Base-by-base conservation (phyloP, 768 basidiomycete genomes). In the Lentinula sp. region DNA sequence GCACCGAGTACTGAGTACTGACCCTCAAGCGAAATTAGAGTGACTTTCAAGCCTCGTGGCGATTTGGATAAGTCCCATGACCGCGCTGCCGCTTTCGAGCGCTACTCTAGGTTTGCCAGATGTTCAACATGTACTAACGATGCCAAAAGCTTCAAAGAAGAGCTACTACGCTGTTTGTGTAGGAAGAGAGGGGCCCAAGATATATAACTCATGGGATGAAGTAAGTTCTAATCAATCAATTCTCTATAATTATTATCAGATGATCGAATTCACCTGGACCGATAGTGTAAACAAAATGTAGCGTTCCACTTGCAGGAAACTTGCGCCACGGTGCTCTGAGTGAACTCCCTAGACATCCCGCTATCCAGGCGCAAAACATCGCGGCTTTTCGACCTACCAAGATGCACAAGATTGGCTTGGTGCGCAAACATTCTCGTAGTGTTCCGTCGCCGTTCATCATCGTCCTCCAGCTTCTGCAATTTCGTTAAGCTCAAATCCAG, bases 121-220 rank as follows among this genome's bases (percentile, higher is more conserved):
- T 4, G 28, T 28, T 3, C 28, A 28, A 28, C 28, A 28, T 28
- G 28, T 28, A 28, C 28, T 28, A 28, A 28, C 28, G 9, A 63
- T 63, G 62, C 62, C 62, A 10, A 63, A 63, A 55, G 61, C 61
- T 18, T 18, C 32, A 35, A 61, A 48, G 36, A 55, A 62, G 42
- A 87, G 85, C 63, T 86, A 72, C 63, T 89, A 88, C 58, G 88
- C 87, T 3, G 86, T 89, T 1, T 72, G 75, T 41, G 70, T 77
- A 42, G 88, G 88, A 2, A 73, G 84, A 32, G 73, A 81, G 61
- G 87, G 85, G 1, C 80, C 83, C 0, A 78, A 73, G 41, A 79
- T 90, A 15, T 88, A 85, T 53, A 66, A 69, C 0, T 77, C 74
- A 13, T 89, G 88, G 88, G 77, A 81, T 28, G 82, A 87, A 74